Conservation (phyloP, 768 basidiomycete genomes). For the Boletellus ananiceps region DNA sequence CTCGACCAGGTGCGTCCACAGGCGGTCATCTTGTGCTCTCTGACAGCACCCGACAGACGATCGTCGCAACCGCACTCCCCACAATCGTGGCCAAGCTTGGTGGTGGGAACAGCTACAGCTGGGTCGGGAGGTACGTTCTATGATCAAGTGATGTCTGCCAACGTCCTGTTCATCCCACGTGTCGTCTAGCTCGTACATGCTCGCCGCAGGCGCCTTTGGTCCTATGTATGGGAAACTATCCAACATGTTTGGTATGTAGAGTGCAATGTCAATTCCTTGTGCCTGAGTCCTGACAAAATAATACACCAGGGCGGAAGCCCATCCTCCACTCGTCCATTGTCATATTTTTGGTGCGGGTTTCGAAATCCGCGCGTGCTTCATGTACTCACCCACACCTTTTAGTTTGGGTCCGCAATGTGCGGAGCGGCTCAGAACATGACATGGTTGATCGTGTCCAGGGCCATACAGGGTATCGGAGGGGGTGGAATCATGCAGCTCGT, state of each 20-base stretch:
- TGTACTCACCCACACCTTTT: slow-evolving; percentile 1
- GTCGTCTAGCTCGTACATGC: slow-evolving; percentile 61
- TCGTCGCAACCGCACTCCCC: slow-evolving; percentile 72
- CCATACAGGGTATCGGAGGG: slow-evolving; percentile 79
- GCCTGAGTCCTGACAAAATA: background rate
- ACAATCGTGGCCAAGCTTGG: slow-evolving; percentile 65
- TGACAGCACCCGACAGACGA: slow-evolving; percentile 39
- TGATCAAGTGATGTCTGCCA: background rate
- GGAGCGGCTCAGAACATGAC: slow-evolving; percentile 74
- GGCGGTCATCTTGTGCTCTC: background rate
- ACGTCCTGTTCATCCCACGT: background rate
- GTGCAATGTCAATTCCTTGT: background rate
- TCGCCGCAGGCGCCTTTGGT: slow-evolving; percentile 60
- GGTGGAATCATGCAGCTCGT: slow-evolving; percentile 74
- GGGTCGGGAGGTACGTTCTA: slow-evolving; percentile 60
- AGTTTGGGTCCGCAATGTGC: slow-evolving; percentile 76
- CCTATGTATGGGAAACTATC: slow-evolving; percentile 80
- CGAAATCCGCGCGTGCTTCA: background rate
- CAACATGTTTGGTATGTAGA: slow-evolving; percentile 41
- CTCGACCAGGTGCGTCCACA: slow-evolving; percentile 49
- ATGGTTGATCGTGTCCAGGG: slow-evolving; percentile 72
- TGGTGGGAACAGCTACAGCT: slow-evolving; percentile 60
- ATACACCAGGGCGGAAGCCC: slow-evolving; percentile 54
- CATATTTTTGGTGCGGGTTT: slow-evolving; percentile 56
- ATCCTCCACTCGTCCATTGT: slow-evolving; percentile 62